Percentiles rank a stretch among this genome's conserved stretches.
Evolutionary conservation across 257 asterid genomes (phyloP).

Genomic region (Linderniella brevidens): DNA sequence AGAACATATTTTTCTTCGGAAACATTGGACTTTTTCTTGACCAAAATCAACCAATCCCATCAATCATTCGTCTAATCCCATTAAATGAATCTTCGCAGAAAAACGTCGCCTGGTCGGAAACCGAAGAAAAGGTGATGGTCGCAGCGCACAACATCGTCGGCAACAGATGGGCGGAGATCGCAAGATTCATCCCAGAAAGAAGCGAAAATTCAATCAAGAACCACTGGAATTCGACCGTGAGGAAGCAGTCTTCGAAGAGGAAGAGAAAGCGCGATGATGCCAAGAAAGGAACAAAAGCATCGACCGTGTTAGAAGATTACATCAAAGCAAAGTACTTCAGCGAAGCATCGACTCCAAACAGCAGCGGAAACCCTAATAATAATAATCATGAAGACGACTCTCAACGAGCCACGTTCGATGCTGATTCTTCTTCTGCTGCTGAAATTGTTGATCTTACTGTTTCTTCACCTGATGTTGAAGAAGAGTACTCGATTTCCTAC

Average conservation of each 20-base stretch:
- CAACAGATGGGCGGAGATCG: constrained; percentile 67
- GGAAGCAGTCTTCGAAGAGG: constrained; percentile 37
- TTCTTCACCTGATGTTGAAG: background rate
- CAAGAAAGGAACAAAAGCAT: constrained; percentile 9
- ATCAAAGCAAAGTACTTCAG: constrained; percentile 18
- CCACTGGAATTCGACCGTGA: constrained; percentile 69
- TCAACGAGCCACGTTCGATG: constrained; percentile 1
- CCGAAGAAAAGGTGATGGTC: constrained; percentile 41
- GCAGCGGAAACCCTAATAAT: background rate
- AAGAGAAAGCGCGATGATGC: constrained; percentile 17
- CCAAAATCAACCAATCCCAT: too few species aligned
- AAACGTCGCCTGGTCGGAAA: constrained; percentile 44
- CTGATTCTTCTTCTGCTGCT: constrained; percentile 8
- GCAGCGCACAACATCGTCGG: constrained; percentile 42
- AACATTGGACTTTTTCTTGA: background rate
- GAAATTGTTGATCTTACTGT: constrained; percentile 13
- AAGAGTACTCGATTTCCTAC: constrained; percentile 8
- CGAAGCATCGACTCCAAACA: constrained; percentile 3
- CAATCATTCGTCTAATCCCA: too few species aligned
- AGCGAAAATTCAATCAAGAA: constrained; percentile 75
- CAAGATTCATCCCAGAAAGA: constrained; percentile 50
- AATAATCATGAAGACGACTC: too few species aligned
- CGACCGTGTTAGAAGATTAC: constrained; percentile 45
- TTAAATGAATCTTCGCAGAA: constrained; percentile 20
- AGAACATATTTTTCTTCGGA: background rate